phyloP scores from a whole-genome alignment of 2,329 filamentous ascomycete species.

The Eurotiales sp. region DNA sequence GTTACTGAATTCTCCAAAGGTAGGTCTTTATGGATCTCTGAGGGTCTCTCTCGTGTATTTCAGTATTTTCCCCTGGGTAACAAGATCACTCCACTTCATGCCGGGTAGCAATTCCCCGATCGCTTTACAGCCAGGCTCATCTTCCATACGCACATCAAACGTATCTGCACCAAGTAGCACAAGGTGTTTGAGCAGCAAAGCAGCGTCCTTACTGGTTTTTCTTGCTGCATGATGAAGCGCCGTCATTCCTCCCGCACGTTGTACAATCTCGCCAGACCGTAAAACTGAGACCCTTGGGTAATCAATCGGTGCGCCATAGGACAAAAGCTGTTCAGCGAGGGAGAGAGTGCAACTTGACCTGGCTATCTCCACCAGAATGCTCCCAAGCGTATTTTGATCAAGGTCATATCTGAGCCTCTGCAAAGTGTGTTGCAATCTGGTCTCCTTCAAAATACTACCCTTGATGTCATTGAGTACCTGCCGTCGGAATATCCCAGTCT shows the following conservation, averaged over 20 bases:
- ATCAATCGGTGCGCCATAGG: neutral
- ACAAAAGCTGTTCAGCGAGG: neutral
- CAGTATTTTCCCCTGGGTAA: neutral
- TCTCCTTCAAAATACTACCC: neutral
- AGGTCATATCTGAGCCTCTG: neutral
- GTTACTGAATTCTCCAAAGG: too few relatives aligned
- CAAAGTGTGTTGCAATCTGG: neutral
- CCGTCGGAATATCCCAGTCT: neutral
- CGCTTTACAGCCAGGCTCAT: neutral
- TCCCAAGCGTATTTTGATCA: neutral
- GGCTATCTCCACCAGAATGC: neutral
- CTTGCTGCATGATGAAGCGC: neutral
- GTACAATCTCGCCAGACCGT: neutral
- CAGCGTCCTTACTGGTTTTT: neutral
- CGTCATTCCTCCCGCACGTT: neutral
- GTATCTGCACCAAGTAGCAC: neutral
- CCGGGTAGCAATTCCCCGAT: neutral
- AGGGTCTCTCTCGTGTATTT: too few relatives aligned
- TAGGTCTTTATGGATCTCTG: too few relatives aligned
- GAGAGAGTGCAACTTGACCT: neutral
- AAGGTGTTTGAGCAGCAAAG: neutral
- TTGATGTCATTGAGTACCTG: neutral
- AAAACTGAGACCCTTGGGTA: neutral
- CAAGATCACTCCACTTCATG: neutral
- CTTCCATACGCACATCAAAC: neutral